These are phyloP conservation scores for Colletotrichum spinosum DNA, from an alignment of 2,329 filamentous ascomycete species.

Conservation along the genomic window DNA sequence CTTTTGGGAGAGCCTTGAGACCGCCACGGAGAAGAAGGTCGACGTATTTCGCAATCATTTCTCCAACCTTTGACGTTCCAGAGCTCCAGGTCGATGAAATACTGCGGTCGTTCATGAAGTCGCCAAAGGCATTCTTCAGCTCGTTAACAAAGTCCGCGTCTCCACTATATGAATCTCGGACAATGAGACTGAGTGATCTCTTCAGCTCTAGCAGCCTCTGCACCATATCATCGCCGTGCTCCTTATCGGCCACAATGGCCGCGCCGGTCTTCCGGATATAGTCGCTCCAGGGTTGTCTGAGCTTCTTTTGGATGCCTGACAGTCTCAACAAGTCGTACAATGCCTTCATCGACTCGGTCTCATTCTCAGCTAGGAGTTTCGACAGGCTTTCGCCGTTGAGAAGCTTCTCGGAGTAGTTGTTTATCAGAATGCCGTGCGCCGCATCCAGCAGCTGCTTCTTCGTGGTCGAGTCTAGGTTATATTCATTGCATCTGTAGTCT, in stretches of 20 bases:
- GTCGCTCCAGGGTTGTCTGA: constrained; percentile 79
- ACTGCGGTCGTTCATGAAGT: constrained; percentile 92
- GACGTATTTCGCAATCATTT: constrained; percentile 99
- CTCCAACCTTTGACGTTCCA: constrained; percentile 92
- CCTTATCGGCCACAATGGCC: constrained; percentile 82
- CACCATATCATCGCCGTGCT: constrained; percentile 87
- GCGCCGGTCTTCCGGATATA: constrained; percentile 84
- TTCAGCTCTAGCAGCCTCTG: constrained; percentile 84
- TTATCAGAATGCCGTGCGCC: constrained; percentile 79
- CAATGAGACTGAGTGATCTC: constrained; percentile 79
- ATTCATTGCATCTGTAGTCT: constrained; percentile 80
- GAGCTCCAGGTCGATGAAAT: constrained; percentile 79
- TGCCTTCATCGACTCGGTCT: constrained; percentile 76
- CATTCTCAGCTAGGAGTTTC: constrained; percentile 77
- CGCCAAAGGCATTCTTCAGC: constrained; percentile 86
- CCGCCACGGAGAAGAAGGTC: constrained; percentile 90
- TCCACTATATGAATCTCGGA: constrained; percentile 79
- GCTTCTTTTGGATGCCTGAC: constrained; percentile 74
- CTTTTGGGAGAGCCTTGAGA: constrained; percentile 81
- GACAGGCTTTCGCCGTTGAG: constrained; percentile 75
- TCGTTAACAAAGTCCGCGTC: constrained; percentile 82
- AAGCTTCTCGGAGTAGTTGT: constrained; percentile 73
- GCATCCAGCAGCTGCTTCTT: constrained; percentile 79
- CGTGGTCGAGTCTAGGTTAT: constrained; percentile 85
- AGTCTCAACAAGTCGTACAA: constrained; percentile 83